Evolutionary conservation across 108 stramenopile genomes (phyloP).

Genomic region (Aureococcus anophagefferens): DNA sequence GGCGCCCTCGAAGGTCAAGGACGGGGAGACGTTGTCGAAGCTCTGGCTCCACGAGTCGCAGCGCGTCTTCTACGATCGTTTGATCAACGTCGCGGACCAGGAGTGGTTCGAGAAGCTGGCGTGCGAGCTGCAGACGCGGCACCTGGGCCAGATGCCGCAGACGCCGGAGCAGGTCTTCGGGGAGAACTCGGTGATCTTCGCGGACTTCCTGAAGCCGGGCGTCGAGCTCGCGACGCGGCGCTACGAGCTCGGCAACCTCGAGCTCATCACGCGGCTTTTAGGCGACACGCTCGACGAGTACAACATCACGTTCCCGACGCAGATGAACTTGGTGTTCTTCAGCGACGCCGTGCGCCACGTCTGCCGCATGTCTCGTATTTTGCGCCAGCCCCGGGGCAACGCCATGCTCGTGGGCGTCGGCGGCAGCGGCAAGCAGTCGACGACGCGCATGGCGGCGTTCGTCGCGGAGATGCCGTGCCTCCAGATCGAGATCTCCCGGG

Average conservation of each 20-base stretch:
- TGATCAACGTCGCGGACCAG: conserved; percentile 49
- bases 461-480: conserved; percentile 39
- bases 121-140: conserved; percentile 38
- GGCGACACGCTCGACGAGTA: conserved; percentile 51
- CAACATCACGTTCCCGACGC: conserved; percentile 45
- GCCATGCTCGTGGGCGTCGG: conserved; percentile 60
- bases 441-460: conserved; percentile 44
- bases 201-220: conserved; percentile 39
- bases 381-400: conserved; percentile 55
- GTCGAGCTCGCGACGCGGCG: conserved; percentile 25
- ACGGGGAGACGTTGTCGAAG: conserved; percentile 24
- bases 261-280: conserved; percentile 27
- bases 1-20: conserved; percentile 20
- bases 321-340: conserved; percentile 58
- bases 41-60: conserved; percentile 50
- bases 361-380: conserved; percentile 40
- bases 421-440: conserved; percentile 50
- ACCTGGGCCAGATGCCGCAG: conserved; percentile 20
- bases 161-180: conserved; percentile 41
- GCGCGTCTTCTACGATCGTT: conserved; percentile 55
- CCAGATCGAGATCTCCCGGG: conserved; percentile 49
- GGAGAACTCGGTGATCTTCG: conserved; percentile 32
- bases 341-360: conserved; percentile 47
- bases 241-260: conserved; percentile 38
- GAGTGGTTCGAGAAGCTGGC: conserved; percentile 40